Evolutionary conservation across 176 grass and related monocot genomes (phyloP), one percentile per base, ranked within the genome.

Genomic region (Triticum turgidum): DNA sequence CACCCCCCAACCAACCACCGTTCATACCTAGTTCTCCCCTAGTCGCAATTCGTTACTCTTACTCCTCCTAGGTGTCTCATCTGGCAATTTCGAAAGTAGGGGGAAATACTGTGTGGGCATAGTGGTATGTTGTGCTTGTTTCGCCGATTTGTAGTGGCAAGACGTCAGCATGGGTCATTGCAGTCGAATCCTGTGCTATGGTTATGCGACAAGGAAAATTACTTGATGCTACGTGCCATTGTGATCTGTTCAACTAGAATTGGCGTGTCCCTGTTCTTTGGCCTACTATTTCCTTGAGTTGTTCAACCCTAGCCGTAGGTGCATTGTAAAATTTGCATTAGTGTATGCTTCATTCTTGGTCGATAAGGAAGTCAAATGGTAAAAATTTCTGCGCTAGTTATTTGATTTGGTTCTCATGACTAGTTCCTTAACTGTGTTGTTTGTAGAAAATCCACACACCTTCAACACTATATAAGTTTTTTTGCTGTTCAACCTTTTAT

Each of bases 331-430:
- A 47, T 54, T 54, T 38, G 29, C 18, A 0, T 73, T 65, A 73
- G 44, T 82, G 44, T 56, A 21, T 67, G 20, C 22, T 34, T 78
- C 73, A 27, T 82, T n/a, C 18, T 3, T 2, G 3, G 79, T 79
- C 73, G 52, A 56, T 54, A 69, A 49, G 27, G 20, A 32, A 86
- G 68, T 79, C 29, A 45, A 65, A 77, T 89, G 17, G 12, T 41
- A 65, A 58, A 39, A 5, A 29, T 41, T 67, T 4, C 2, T 47
- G 38, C 14, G 34, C 59, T 4, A 45, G 35, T 65, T 74, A 38
- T 49, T 12, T 85, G 64, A 73, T 69, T 6, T 12, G 11, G 1
- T 4, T 72, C 76, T 66, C 59, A 79, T 0, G 20, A 76, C 13
- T 17, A 74, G 41, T 69, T 65, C 76, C 32, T 74, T 66, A n/a